These are phyloP conservation scores for Volvox africanus DNA, from an alignment of 139 green algal species.

Conservation along the genomic window DNA sequence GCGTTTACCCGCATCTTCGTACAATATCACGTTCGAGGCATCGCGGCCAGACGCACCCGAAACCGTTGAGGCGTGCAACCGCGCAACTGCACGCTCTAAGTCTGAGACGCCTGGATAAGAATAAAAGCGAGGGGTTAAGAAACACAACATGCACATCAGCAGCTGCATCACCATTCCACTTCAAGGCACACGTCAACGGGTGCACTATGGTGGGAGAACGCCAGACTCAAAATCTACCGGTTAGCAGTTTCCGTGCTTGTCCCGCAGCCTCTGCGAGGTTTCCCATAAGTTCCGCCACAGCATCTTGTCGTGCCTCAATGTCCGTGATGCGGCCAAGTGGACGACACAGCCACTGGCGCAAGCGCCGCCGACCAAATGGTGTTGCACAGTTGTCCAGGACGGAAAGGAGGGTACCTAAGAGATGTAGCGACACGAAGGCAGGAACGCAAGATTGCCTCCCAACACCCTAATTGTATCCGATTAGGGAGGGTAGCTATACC, in stretches of 20 bases:
- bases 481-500: too few relatives aligned
- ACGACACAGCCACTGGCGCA: constrained; percentile 91
- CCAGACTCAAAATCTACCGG: constrained; percentile 15
- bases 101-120: constrained; percentile 78
- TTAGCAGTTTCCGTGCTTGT: constrained; percentile 71
- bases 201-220: too few relatives aligned
- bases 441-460: too few relatives aligned
- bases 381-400: constrained; percentile 92
- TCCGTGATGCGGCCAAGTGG: constrained; percentile 78
- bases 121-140: too few relatives aligned
- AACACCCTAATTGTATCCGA: too few relatives aligned
- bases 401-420: constrained; percentile 84
- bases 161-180: too few relatives aligned
- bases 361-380: constrained; percentile 85
- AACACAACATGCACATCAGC: too few relatives aligned
- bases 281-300: constrained; percentile 65
- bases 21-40: constrained; percentile 92
- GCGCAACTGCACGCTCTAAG: constrained; percentile 89
- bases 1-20: constrained; percentile 87
- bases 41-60: constrained; percentile 67
- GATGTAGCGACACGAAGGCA: too few relatives aligned
- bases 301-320: constrained; percentile 85
- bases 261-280: constrained; percentile 64
- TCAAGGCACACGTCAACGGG: too few relatives aligned
- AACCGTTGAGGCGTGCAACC: constrained; percentile 75